Conservation (phyloP, 805 yeast genomes). For the Nakazawaea laoshanensis region DNA sequence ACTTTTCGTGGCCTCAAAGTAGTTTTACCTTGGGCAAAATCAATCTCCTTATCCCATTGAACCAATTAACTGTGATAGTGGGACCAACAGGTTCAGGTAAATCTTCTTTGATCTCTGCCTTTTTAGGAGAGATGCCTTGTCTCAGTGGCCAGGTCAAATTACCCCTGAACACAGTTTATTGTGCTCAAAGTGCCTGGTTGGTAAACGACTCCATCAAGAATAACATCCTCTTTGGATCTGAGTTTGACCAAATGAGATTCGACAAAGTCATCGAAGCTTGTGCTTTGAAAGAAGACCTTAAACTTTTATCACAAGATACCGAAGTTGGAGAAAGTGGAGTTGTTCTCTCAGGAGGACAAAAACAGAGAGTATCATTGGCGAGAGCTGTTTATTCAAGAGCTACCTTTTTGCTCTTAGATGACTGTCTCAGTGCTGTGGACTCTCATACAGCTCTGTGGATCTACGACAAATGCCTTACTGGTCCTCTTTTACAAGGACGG, state of each 20-base stretch:
- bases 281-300: slow-evolving; percentile 79
- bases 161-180: slow-evolving; percentile 83
- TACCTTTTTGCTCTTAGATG: slow-evolving; percentile 76
- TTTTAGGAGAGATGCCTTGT: slow-evolving; percentile 88
- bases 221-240: slow-evolving; percentile 72
- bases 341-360: slow-evolving; percentile 94
- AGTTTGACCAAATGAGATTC: slow-evolving; percentile 68
- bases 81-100: slow-evolving; percentile 97
- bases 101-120: slow-evolving; percentile 80
- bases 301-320: slow-evolving; percentile 79
- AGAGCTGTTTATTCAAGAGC: slow-evolving; percentile 88
- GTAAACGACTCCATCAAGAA: slow-evolving; percentile 81
- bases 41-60: slow-evolving; percentile 57
- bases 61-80: slow-evolving; percentile 78
- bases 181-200: slow-evolving; percentile 95
- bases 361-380: slow-evolving; percentile 91
- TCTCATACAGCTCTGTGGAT: slow-evolving; percentile 93
- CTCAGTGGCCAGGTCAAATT: slow-evolving; percentile 48
- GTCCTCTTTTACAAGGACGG: slow-evolving; percentile 75
- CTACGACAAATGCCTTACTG: slow-evolving; percentile 84
- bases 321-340: slow-evolving; percentile 97
- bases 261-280: slow-evolving; percentile 78
- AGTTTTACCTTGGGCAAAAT: slow-evolving; percentile 75
- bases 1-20: slow-evolving; percentile 18
- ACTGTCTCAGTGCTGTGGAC: slow-evolving; percentile 94